A percentile compares a stretch with the other conserved stretches of the same genome.
These are phyloP conservation scores for Solanum sejunctum DNA, from an alignment of 257 asterid genomes.

Conservation along the genomic window DNA sequence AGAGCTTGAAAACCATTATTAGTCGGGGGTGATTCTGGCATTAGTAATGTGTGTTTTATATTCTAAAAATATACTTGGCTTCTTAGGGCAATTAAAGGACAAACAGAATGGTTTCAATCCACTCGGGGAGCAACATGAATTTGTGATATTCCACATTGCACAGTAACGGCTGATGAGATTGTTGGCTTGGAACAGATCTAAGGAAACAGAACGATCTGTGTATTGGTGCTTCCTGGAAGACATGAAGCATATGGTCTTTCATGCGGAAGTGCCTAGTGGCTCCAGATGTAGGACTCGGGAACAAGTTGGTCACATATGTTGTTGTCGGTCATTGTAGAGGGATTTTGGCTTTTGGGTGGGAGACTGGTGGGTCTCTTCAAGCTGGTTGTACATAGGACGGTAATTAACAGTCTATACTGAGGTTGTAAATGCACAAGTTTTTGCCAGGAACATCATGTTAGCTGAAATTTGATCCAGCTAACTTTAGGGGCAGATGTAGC, in stretches of 20 bases:
- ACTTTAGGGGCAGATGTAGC: background rate
- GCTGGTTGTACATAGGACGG: conserved; percentile 20
- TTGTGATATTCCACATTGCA: background rate
- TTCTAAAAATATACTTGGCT: background rate
- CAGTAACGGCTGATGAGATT: background rate
- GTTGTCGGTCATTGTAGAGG: background rate
- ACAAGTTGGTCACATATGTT: conserved; percentile 1
- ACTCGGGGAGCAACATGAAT: background rate
- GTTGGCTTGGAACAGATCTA: background rate
- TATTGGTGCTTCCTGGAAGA: background rate
- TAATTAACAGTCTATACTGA: background rate
- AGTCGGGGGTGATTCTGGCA: conserved; percentile 51
- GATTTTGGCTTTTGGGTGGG: conserved; percentile 1
- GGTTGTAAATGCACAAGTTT: conserved; percentile 20
- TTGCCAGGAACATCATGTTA: conserved; percentile 1
- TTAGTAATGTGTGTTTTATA: background rate
- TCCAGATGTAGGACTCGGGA: background rate
- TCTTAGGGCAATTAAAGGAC: background rate
- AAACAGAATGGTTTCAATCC: background rate
- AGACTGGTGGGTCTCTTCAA: background rate
- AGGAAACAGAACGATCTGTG: background rate
- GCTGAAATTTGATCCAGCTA: conserved; percentile 2
- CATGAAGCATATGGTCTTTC: background rate
- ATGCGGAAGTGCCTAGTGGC: background rate
- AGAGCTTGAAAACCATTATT: conserved; percentile 47